Conservation (phyloP, 768 basidiomycete genomes). For the Amanita pseudoporphyria region DNA sequence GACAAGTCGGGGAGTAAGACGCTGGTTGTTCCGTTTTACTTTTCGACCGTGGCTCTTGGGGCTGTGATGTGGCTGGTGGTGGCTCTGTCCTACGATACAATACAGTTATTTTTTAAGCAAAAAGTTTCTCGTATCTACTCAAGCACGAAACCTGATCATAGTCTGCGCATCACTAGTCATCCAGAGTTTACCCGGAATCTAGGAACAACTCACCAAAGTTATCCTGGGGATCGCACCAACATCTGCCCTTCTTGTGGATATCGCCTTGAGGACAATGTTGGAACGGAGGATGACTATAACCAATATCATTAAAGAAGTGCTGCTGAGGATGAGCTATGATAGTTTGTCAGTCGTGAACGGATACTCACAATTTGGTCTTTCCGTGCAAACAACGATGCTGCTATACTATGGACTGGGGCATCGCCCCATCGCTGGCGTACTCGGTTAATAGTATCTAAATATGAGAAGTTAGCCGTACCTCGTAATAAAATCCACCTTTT, state of each 20-base stretch:
- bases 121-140: background rate
- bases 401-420: slow-evolving; percentile 84
- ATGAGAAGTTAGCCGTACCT: slow-evolving; percentile 27
- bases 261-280: slow-evolving; percentile 82
- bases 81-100: no score
- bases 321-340: slow-evolving; percentile 11
- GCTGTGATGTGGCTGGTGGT: no score
- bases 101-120: no score
- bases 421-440: slow-evolving; percentile 76
- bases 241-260: slow-evolving; percentile 59
- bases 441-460: slow-evolving; percentile 1
- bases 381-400: slow-evolving; percentile 77
- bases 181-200: background rate
- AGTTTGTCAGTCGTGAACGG: background rate
- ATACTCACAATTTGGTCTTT: slow-evolving; percentile 65
- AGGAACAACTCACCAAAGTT: background rate
- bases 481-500: slow-evolving; percentile 84
- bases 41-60: no score
- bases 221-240: background rate
- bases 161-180: background rate
- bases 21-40: no score
- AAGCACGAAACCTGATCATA: background rate
- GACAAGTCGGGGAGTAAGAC: no score
- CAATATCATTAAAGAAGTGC: no score
- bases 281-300: slow-evolving; percentile 88